Base-by-base conservation (phyloP, 352 stramenopile species). In the Phytophthora capsici region DNA sequence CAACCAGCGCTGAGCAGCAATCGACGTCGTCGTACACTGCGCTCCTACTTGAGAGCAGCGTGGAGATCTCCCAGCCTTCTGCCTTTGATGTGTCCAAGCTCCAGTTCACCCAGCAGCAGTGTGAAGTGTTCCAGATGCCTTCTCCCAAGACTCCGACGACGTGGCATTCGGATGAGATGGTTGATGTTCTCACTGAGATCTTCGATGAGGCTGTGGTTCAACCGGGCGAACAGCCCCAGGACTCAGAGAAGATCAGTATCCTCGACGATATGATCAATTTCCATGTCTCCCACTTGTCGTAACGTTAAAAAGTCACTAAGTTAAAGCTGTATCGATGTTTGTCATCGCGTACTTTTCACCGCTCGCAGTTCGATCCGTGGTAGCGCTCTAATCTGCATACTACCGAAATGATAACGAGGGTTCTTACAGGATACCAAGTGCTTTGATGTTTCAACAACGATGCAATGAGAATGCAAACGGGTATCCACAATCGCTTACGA, bases 221-320 rank as follows among this genome's bases (percentile, higher is more conserved):
- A 32, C 36, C 53, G 6, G 45, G 32, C 19, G 46, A 66, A 30
- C 45, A 66, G 25, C 41, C 38, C 20, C 36, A 70, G 34, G 25
- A 51, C 25, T 48, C 22, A 17, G 41, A 16, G 41, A 65, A 65
- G 20, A 49, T 75, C 40, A 77, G 53, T 52, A 71, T 84, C 54
- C 55, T 84, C 14, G 75, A 84, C 61, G 75, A 84, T 45, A 78
- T 84, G 50, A 73, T 84, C 60, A 73, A 74, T 56, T 84, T 81
- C 51, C 75, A 84, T 22, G 75, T 83, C 49, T 51, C 71, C 9
- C 68, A 79, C 51, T 52, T 80, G 32, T 43, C 67, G 23, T 80
- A 66, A 64, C 32, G 19, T 22, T 10, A 48, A 32, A 20, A 55
- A 63, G 41, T 63, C 51, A 57, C 16, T 67, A 62, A 67, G 41